Percentiles rank a stretch among this genome's conserved stretches.
Evolutionary conservation across 2,329 filamentous ascomycete genomes (phyloP).

Genomic region (Mycosphaerella sp.): DNA sequence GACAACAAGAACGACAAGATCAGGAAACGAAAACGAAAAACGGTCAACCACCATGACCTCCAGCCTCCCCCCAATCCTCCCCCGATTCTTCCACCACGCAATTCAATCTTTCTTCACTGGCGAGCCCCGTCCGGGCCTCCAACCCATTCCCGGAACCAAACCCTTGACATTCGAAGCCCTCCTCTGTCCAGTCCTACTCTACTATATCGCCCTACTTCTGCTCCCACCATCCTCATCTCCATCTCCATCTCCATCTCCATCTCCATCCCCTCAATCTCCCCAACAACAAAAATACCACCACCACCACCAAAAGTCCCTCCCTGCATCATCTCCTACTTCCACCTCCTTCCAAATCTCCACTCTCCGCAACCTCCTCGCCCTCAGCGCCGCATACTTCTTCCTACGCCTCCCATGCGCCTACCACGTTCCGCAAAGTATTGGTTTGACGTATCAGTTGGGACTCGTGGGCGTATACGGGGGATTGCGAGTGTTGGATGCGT

Average conservation of each 20-base stretch:
- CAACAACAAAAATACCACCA: too few relatives aligned
- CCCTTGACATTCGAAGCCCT: slow-evolving; percentile 37
- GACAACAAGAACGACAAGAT: too few relatives aligned
- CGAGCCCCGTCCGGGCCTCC: slow-evolving; percentile 35
- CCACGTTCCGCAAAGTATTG: slow-evolving; percentile 41
- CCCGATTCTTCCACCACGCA: slow-evolving; percentile 21
- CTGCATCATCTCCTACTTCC: too few relatives aligned
- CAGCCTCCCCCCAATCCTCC: too few relatives aligned
- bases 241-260: slow-evolving; percentile 9
- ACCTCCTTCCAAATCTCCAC: slow-evolving; percentile 22
- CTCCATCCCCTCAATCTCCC: too few relatives aligned
- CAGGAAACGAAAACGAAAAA: too few relatives aligned
- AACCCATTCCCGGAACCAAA: slow-evolving; percentile 38
- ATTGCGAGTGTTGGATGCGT: slow-evolving; percentile 39
- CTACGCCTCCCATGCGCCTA: slow-evolving; percentile 39
- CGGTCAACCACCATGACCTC: too few relatives aligned
- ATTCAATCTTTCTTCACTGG: slow-evolving; percentile 20
- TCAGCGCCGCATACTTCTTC: slow-evolving; percentile 37
- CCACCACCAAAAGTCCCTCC: too few relatives aligned
- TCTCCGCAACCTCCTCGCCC: slow-evolving; percentile 36
- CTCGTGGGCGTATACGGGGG: slow-evolving; percentile 41
- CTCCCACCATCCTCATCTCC: slow-evolving; percentile 38
- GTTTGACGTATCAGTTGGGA: slow-evolving; percentile 42
- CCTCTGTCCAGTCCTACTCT: slow-evolving; percentile 37
- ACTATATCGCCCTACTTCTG: slow-evolving; percentile 40